These are phyloP conservation scores for Phytomonas sp. DNA, from an alignment of 208 protist species.

Conservation along the genomic window DNA sequence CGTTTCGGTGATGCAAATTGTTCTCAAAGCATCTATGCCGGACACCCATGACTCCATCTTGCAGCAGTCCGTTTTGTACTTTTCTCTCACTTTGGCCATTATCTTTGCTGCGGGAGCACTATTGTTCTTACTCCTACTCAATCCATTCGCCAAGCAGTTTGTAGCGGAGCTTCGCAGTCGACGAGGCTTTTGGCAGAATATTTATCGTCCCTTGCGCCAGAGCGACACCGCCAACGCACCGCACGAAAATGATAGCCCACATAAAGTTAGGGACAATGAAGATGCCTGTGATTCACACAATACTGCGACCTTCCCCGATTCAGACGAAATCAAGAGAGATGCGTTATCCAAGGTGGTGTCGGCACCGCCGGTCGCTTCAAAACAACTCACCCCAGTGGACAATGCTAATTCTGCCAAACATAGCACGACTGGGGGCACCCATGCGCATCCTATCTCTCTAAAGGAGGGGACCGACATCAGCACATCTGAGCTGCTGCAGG, in stretches of 20 bases:
- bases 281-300: neutral
- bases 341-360: neutral
- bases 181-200: slow-evolving; percentile 34
- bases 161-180: slow-evolving; percentile 65
- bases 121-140: slow-evolving; percentile 37
- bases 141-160: slow-evolving; percentile 53
- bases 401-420: neutral
- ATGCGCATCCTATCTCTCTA: neutral
- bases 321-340: neutral
- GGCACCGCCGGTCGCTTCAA: neutral
- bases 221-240: neutral
- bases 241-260: neutral
- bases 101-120: slow-evolving; percentile 40
- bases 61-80: slow-evolving; percentile 70
- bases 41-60: slow-evolving; percentile 34
- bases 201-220: slow-evolving; percentile 28
- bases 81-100: slow-evolving; percentile 51
- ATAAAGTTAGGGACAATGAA: slow-evolving; percentile 5
- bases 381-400: neutral
- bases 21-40: slow-evolving; percentile 57
- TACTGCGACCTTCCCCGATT: neutral
- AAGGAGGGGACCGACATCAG: slow-evolving; percentile 19
- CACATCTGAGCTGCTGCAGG: slow-evolving; percentile 60
- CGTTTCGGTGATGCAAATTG: slow-evolving; percentile 66
- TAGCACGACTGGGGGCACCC: neutral